Evolutionary conservation across 1,284 basidiomycete species (phyloP).

Genomic region (Fomitopsis pinicola): DNA sequence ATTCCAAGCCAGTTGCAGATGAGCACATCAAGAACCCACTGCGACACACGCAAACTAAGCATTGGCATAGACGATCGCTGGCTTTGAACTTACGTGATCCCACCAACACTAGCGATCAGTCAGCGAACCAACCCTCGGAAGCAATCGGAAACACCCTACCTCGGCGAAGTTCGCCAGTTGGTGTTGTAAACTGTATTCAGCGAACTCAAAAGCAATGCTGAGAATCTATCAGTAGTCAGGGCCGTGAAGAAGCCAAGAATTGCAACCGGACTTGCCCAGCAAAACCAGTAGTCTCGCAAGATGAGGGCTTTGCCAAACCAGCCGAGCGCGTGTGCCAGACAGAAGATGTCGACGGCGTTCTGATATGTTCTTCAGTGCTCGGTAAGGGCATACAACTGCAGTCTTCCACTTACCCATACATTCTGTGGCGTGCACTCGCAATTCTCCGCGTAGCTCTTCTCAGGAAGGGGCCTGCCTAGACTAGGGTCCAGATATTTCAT

Average conservation of each 20-base stretch:
- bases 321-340: conserved; percentile 74
- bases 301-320: conserved; percentile 89
- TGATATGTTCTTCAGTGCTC: conserved; percentile 23
- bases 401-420: conserved; percentile 55
- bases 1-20: conserved; percentile 85
- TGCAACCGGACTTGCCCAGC: conserved; percentile 54
- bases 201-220: conserved; percentile 80
- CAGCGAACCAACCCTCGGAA: conserved; percentile 4
- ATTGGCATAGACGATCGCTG: conserved; percentile 7
- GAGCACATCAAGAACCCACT: conserved; percentile 84
- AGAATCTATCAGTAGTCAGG: conserved; percentile 52
- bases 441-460: conserved; percentile 80
- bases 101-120: conserved; percentile 66
- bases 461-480: conserved; percentile 69
- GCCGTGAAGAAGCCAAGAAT: neutral
- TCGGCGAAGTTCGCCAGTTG: conserved; percentile 82
- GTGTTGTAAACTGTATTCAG: conserved; percentile 81
- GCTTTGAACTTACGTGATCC: conserved; percentile 66
- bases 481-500: conserved; percentile 71
- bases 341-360: conserved; percentile 81
- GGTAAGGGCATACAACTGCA: conserved; percentile 4
- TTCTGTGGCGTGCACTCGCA: conserved; percentile 61
- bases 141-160: conserved; percentile 38
- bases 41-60: conserved; percentile 9
- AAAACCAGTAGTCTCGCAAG: conserved; percentile 85